A percentile compares a stretch with the other conserved stretches of the same genome.
These are phyloP conservation scores for Beauveria scarabaeidicola DNA, from an alignment of 2,329 filamentous ascomycete species.

Conservation along the genomic window DNA sequence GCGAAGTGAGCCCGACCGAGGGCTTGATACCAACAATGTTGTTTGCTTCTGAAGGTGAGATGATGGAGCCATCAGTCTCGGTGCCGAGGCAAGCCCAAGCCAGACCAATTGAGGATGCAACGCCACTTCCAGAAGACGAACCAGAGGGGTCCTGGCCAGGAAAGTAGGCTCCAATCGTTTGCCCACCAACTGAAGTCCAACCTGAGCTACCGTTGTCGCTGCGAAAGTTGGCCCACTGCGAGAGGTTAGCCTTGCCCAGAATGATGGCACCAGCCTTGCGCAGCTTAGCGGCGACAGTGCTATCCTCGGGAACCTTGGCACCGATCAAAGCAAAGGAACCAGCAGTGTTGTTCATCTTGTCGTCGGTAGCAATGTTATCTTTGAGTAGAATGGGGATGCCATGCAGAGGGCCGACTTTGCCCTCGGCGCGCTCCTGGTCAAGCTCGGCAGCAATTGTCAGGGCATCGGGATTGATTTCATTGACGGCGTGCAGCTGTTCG, in stretches of 20 bases:
- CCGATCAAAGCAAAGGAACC: slow-evolving; percentile 52
- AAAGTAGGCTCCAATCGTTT: slow-evolving; percentile 52
- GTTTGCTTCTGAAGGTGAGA: slow-evolving; percentile 43
- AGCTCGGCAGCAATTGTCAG: slow-evolving; percentile 21
- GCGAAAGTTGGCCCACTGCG: slow-evolving; percentile 55
- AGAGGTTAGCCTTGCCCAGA: slow-evolving; percentile 55
- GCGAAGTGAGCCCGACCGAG: slow-evolving; percentile 55
- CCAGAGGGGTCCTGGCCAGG: slow-evolving; percentile 52
- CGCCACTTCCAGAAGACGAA: slow-evolving; percentile 53
- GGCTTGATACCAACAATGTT: slow-evolving; percentile 61
- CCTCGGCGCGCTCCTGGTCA: slow-evolving; percentile 18
- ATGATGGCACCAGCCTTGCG: slow-evolving; percentile 52
- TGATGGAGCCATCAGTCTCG: slow-evolving; percentile 55
- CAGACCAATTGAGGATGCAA: slow-evolving; percentile 54
- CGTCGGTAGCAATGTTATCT: slow-evolving; percentile 53
- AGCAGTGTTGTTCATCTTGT: slow-evolving; percentile 51
- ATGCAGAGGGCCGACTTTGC: slow-evolving; percentile 36
- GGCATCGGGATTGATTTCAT: slow-evolving; percentile 28
- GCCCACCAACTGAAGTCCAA: slow-evolving; percentile 56
- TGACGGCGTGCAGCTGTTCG: slow-evolving; percentile 19
- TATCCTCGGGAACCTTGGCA: slow-evolving; percentile 44
- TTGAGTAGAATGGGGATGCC: slow-evolving; percentile 57
- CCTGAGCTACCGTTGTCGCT: slow-evolving; percentile 50
- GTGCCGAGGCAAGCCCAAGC: slow-evolving; percentile 51
- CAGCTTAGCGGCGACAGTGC: slow-evolving; percentile 49